A percentile compares a stretch with the other conserved stretches of the same genome.
phyloP scores from a whole-genome alignment of 495 filamentous ascomycete genomes.

The Cercophora samala region DNA sequence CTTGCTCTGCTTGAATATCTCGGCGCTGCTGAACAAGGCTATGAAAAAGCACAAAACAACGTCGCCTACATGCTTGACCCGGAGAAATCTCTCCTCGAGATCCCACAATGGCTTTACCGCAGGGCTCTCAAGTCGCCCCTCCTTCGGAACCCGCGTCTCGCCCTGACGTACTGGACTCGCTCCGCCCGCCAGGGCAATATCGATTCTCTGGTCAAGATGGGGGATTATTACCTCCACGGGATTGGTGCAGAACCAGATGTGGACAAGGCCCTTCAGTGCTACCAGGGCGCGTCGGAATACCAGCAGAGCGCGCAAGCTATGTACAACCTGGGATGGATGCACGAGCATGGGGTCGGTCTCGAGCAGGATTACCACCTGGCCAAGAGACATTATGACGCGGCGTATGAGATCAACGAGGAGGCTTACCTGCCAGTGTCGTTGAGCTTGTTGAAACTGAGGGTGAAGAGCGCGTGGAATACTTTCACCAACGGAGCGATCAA shows the following conservation, averaged over 20 bases:
- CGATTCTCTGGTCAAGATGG: slow-evolving; percentile 95
- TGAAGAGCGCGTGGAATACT: slow-evolving; percentile 88
- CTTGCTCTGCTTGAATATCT: slow-evolving; percentile 79
- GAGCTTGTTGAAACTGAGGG: slow-evolving; percentile 78
- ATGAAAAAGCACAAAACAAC: slow-evolving; percentile 89
- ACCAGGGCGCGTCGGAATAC: slow-evolving; percentile 84
- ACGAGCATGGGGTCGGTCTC: slow-evolving; percentile 92
- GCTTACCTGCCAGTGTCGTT: slow-evolving; percentile 93
- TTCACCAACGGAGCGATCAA: slow-evolving; percentile 86
- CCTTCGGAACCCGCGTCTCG: slow-evolving; percentile 69
- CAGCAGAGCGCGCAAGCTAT: slow-evolving; percentile 90
- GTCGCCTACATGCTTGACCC: slow-evolving; percentile 90
- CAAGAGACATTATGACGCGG: slow-evolving; percentile 92
- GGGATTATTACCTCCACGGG: slow-evolving; percentile 88
- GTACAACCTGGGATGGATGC: slow-evolving; percentile 99
- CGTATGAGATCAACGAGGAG: slow-evolving; percentile 84
- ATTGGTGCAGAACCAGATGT: slow-evolving; percentile 68
- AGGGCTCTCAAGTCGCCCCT: slow-evolving; percentile 44
- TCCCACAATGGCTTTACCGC: slow-evolving; percentile 38
- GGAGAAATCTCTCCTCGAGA: slow-evolving; percentile 53
- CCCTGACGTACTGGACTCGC: slow-evolving; percentile 93
- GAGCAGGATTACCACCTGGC: slow-evolving; percentile 96
- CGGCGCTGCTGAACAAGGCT: slow-evolving; percentile 94
- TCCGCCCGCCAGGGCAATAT: slow-evolving; percentile 92
- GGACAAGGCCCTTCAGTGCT: slow-evolving; percentile 91